Base-by-base conservation (phyloP, 2,329 filamentous ascomycete genomes). In the Aureobasidium namibiae region DNA sequence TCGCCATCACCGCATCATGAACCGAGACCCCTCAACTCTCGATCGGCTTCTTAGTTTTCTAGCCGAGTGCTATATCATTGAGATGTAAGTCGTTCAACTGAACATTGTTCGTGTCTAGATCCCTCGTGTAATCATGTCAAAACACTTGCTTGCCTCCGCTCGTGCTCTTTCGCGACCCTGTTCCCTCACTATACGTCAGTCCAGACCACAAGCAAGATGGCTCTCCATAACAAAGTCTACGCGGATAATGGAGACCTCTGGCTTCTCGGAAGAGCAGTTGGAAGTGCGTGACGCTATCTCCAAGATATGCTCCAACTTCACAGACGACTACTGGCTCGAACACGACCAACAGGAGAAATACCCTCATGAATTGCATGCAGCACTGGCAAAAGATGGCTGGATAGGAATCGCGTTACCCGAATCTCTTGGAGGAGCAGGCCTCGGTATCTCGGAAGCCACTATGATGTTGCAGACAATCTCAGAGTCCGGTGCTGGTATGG, bases 401-500 rank as follows among this genome's bases (percentile, higher is more conserved):
- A 80, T 94, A 41, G 89, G 89, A 2, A 91, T 92, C 64, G 88
- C 88, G 0, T 74, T 94, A 3, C 88, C 89, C 0, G 87, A 91
- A 68, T 77, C 82, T 0, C 79, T 90, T 0, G 89, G 90, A 3
- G 90, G 89, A 0, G 81, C 87, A 1, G 88, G 87, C 0, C 73
- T 95, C 9, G 89, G 85, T 9, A 63, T 95, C 36, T 86, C 87
- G 0, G 89, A 94, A 69, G 89, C 89, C 0, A 89, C 86, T 0
- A 88, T 92, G 81, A 92, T 94, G 88, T 81, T 94, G 78, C 89
- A 95, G 67, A 89, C 88, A 2, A 89, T 92, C 60, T 77, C 86
- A 0, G 87, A 91, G 60, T 79, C 83, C 1, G 89, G 90, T 0
- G 90, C 89, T 4, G 89, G 89, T 3, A 90, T 94, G 78, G 88